Evolutionary conservation across 2,329 filamentous ascomycete species (phyloP), one percentile per base, ranked within the genome.

Genomic region (Teratosphaeriaceae sp.): DNA sequence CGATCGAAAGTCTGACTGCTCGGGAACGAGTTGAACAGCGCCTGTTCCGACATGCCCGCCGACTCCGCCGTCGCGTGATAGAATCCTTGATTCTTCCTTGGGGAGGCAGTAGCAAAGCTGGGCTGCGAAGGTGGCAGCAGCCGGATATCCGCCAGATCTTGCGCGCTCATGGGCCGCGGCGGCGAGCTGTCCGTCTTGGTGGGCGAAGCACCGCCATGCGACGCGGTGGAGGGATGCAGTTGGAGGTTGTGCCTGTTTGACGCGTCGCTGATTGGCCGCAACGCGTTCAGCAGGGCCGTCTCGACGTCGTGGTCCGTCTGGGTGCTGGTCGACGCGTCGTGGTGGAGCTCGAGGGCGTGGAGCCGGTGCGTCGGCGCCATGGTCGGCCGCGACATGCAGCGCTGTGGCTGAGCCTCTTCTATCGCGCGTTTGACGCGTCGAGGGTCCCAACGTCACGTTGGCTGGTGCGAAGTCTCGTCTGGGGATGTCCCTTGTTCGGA

Each of bases 141-240:
- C 31, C 75, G 69, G 47, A 85, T 71, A 54, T 79, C 75, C 59
- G 84, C 82, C 50, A 92, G 70, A 57, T 78, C 79, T 59, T 72
- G 79, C 63, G 72, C 73, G 55, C 72, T 74, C 53, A 82, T 75
- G 50, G 75, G 78, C 55, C 74, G 75, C 49, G 73, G 73, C 29
- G 74, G 81, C 36, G 82, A 80, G 48, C 76, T 75, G 44, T 53
- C 72, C 24, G 74, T 66, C 67, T 92, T 94, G 57, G 75, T 76
- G 9, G 85, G 87, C 42, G 86, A 94, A 45, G 74, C 74, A 58
- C 71, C 74, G 47, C 73, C 73, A 56, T 70, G 73, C 57, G 74
- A 67, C 55, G 70, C 62, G 47, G 62, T 57, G 42, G 70, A 64
- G 18, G 84, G 82, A 53, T 84, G 80, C 55, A 90, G 74, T 43